Conservation (phyloP, 768 basidiomycete genomes). For the Tricholomella constricta region DNA sequence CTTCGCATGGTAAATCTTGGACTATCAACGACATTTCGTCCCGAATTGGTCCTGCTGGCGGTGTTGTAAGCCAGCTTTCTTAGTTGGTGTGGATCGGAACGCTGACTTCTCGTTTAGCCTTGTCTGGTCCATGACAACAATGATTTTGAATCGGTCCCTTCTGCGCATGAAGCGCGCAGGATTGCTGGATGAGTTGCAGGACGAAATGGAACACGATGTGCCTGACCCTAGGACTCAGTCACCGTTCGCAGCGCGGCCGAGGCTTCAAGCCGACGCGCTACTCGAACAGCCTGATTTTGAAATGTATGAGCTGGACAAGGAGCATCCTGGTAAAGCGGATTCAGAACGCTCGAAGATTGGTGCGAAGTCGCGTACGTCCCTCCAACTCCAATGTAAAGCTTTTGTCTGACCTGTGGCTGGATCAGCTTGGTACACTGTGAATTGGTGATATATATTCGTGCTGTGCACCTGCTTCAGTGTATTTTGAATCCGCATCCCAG, state of each 20-base stretch:
- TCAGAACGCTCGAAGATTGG: neutral
- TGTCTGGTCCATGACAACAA: slow-evolving; percentile 35
- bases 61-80: slow-evolving; percentile 26
- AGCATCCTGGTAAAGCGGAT: neutral
- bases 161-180: slow-evolving; percentile 25
- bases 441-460: neutral
- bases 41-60: slow-evolving; percentile 26
- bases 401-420: neutral
- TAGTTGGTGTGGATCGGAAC: neutral
- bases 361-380: neutral
- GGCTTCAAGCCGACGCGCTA: neutral
- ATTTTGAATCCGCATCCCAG: no score
- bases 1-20: slow-evolving; percentile 29
- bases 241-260: neutral
- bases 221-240: neutral
- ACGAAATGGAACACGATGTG: neutral
- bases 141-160: slow-evolving; percentile 34
- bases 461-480: neutral
- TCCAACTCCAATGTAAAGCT: neutral
- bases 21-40: slow-evolving; percentile 17
- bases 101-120: slow-evolving; percentile 21
- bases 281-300: neutral
- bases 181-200: slow-evolving; percentile 6
- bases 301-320: neutral
- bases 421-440: neutral